Evolutionary conservation across 2,329 filamentous ascomycete species (phyloP), one percentile per base, ranked within the genome.

Genomic region (Colletotrichum australisinense): DNA sequence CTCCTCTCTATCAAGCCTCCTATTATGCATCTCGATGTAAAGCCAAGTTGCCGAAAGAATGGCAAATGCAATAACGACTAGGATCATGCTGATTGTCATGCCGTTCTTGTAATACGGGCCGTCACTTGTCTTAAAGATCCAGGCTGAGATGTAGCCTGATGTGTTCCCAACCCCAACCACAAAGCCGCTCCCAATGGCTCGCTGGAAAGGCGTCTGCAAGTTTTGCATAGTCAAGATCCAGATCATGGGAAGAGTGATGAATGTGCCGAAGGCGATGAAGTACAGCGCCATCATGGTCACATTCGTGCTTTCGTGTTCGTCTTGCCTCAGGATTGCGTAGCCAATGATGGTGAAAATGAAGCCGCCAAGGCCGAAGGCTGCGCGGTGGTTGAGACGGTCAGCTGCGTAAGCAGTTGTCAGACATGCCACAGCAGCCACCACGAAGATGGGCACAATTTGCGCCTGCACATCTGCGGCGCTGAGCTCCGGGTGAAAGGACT

Each of bases 91-190:
- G 2, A 62, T 52, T 0, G 74, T 76, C 75, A 76, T 76, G 0
- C 75, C 75, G 5, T 62, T 53, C 30, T 58, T 35, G 60, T 76
- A 76, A 46, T 64, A 68, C 4, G 75, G 75, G 1, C 64, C 75
- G 26, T 75, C 71, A 38, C 72, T 75, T 11, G 65, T 76, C 24
- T 70, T 75, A 57, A 76, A 76, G 60, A 76, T 75, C 75, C 75
- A 76, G 7, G 75, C 69, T 8, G 75, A 76, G 28, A 76, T 73
- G 60, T 76, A 76, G 5, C 67, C 46, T 5, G 72, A 55, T 8
- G 84, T 58, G 81, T 84, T 56, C 81, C 84, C 75, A 81, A 84
- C 53, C 81, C 81, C 42, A 81, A 87, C 63, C 80, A 81, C 42
- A 81, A 86, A 56, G 79, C 84, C 57, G 75, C 73, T 22, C 74